Evolutionary conservation across 2,329 filamentous ascomycete species (phyloP).

Genomic region (Ceratocystis variospora): DNA sequence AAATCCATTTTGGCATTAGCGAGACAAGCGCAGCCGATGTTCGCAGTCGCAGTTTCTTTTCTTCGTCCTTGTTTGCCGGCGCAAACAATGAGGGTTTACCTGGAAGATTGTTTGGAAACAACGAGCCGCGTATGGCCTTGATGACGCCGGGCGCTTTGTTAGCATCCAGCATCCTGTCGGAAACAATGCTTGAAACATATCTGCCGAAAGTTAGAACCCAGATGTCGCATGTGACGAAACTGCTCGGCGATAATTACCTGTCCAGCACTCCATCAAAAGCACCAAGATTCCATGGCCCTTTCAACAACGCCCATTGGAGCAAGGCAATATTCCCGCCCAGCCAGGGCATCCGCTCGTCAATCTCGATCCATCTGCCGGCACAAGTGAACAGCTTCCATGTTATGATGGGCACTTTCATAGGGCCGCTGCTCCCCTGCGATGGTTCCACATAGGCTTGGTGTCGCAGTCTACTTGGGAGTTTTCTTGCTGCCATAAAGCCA

Average conservation of each 20-base stretch:
- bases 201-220: slow-evolving; percentile 26
- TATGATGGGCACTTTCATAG: slow-evolving; percentile 49
- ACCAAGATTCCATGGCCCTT: slow-evolving; percentile 62
- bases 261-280: slow-evolving; percentile 66
- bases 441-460: slow-evolving; percentile 13
- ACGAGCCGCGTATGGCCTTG: slow-evolving; percentile 55
- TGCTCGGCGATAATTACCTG: slow-evolving; percentile 58
- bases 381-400: slow-evolving; percentile 67
- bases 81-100: slow-evolving; percentile 48
- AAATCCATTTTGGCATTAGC: slow-evolving; percentile 35
- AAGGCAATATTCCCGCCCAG: slow-evolving; percentile 61
- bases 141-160: slow-evolving; percentile 52
- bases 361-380: slow-evolving; percentile 55
- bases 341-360: slow-evolving; percentile 82
- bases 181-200: slow-evolving; percentile 45
- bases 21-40: slow-evolving; percentile 48
- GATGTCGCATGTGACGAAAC: background rate
- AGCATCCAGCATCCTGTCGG: slow-evolving; percentile 46
- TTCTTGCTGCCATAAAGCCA: slow-evolving; percentile 22
- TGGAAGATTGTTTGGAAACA: slow-evolving; percentile 77
- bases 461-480: slow-evolving; percentile 20
- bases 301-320: slow-evolving; percentile 57
- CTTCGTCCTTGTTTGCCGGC: slow-evolving; percentile 45
- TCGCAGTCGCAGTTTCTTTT: slow-evolving; percentile 48
- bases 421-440: slow-evolving; percentile 15